Percentiles rank a stretch among this genome's conserved stretches.
Evolutionary conservation across 306 rosid species (phyloP).

Genomic region (Inga leiocalycina): DNA sequence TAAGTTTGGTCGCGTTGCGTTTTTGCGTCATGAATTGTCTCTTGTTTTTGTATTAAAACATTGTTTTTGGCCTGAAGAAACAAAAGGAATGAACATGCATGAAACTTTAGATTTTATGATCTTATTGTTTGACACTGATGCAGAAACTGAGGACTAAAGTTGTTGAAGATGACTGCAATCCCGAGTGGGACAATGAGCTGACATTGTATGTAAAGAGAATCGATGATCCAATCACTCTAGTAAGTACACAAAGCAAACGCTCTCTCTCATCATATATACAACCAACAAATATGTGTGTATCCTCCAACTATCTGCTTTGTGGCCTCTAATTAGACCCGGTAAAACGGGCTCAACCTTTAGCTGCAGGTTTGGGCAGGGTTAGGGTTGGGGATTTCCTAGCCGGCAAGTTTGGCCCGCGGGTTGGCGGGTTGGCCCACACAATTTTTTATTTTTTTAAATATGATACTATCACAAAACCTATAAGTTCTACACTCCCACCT

Average conservation of each 20-base stretch:
- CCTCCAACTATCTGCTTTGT: neutral
- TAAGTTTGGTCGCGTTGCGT: neutral
- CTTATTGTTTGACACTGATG: slow-evolving; percentile 6
- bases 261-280: no score
- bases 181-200: slow-evolving; percentile 83
- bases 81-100: neutral
- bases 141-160: slow-evolving; percentile 69
- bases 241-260: slow-evolving; percentile 32
- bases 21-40: neutral
- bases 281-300: no score
- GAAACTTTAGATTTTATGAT: neutral
- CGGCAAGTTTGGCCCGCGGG: no score
- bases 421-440: no score
- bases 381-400: no score
- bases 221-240: slow-evolving; percentile 52
- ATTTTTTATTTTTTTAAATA: no score
- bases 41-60: neutral
- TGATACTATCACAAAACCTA: no score
- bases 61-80: neutral
- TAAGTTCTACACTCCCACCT: no score
- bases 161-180: slow-evolving; percentile 58
- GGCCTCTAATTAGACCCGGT: no score
- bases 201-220: slow-evolving; percentile 56
- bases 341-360: no score
- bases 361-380: no score